A percentile compares a stretch with the other conserved stretches of the same genome.
Evolutionary conservation across 2,329 filamentous ascomycete genomes (phyloP).

Genomic region (Apiospora marii): DNA sequence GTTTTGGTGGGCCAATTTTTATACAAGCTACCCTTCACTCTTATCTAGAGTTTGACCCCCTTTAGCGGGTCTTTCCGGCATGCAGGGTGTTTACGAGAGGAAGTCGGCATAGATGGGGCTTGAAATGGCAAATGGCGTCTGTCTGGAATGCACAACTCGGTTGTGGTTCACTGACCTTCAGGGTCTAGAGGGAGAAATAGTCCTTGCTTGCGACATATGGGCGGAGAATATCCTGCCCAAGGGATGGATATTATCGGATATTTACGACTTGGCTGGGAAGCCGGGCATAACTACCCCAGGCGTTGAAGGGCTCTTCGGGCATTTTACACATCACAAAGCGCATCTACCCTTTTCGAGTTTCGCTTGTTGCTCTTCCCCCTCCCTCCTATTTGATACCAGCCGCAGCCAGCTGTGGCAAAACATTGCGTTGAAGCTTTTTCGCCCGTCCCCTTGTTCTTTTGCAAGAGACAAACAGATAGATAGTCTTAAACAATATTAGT

Average conservation of each 20-base stretch:
- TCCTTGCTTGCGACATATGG: neutral
- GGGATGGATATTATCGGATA: neutral
- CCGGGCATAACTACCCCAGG: neutral
- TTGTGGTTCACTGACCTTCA: neutral
- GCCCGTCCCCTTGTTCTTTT: neutral
- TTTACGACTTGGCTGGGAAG: neutral
- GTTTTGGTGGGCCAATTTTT: neutral
- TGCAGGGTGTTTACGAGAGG: neutral
- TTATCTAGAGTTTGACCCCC: neutral
- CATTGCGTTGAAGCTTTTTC: slow-evolving; percentile 7
- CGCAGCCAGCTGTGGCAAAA: slow-evolving; percentile 9
- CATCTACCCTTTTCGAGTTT: neutral
- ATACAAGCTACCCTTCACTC: neutral
- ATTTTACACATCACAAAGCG: neutral
- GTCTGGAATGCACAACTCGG: neutral
- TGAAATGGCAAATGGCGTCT: neutral
- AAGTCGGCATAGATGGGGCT: neutral
- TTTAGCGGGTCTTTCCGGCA: neutral
- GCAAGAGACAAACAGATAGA: neutral
- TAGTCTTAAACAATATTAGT: neutral
- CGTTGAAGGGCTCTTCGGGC: neutral
- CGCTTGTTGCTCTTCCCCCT: neutral
- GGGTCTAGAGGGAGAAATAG: neutral
- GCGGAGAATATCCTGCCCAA: neutral
- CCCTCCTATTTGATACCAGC: slow-evolving; percentile 5